Base-by-base conservation (phyloP, 2,329 filamentous ascomycete genomes). In the Chrysosporium keratinophilum region DNA sequence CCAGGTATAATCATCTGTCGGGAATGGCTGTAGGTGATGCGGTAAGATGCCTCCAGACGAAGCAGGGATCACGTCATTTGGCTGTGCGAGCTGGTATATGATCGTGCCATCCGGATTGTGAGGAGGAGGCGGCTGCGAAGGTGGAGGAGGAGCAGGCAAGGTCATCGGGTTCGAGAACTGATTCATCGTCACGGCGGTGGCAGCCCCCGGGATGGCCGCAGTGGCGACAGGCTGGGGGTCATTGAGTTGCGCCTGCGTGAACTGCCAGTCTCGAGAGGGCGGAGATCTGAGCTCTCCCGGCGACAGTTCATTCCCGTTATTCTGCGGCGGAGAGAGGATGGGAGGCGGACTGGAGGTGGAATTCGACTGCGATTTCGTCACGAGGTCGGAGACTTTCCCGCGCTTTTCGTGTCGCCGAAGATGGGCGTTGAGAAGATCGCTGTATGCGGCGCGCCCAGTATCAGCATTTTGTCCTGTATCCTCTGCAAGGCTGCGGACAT, bases 351-450 rank as follows among this genome's bases (percentile, higher is more conserved):
- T 54, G 11, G 52, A 45, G 40, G 46, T 48, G 12, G 55, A 45
- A 44, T 47, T 46, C n/a, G 52, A 50, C 23, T 45, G 34, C 12
- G 55, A 19, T n/a, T 35, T 34, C 9, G 34, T 37, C 7, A 39
- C 46, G 34, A 51, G 43, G 5, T 51, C 49, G 31, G 56, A 31
- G 31, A 46, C 52, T 31, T 57, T 54, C 11, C 56, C 56, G 42
- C 57, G 57, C 46, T 58, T 59, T 39, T 59, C 57, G 53, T 61
- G 60, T 10, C 60, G 58, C 15, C 56, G 59, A 3, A 61, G 55
- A 51, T 61, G 60, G 23, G 60, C 60, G 44, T 58, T 59, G 5
- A 61, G 55, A 10, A 61, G 59, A 35, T 61, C 60, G 54, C 60
- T 61, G 35, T 19, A 17, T 11, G 23, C 39, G 43, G 33, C n/a